Conservation (phyloP, 2,329 filamentous ascomycete species). For the Pseudogymnoascus sp. region DNA sequence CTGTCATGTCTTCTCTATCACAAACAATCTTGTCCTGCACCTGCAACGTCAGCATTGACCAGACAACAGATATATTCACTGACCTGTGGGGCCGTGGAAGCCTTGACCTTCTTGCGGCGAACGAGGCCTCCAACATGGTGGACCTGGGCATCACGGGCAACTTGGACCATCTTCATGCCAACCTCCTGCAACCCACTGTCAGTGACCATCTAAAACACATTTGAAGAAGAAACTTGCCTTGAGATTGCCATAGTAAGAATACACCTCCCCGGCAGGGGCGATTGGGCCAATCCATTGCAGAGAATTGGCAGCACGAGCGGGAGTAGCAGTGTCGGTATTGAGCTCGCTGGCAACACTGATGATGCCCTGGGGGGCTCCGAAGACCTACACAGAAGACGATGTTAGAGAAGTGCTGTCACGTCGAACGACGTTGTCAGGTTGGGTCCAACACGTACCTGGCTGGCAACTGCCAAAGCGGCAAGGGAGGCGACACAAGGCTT, state of each 20-base stretch:
- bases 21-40: background rate
- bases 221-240: background rate
- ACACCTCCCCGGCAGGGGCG: background rate
- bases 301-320: background rate
- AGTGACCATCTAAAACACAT: background rate
- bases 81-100: background rate
- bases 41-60: background rate
- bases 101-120: background rate
- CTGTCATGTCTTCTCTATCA: background rate
- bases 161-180: background rate
- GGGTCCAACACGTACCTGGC: background rate
- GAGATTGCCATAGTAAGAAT: background rate
- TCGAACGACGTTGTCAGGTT: background rate
- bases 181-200: background rate
- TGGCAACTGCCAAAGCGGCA: background rate
- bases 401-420: background rate
- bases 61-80: background rate
- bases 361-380: background rate
- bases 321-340: background rate
- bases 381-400: background rate
- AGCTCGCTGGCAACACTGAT: background rate
- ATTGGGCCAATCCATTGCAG: slow-evolving; percentile 1
- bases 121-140: background rate
- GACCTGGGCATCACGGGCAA: background rate
- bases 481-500: background rate